Evolutionary conservation across 345 rosid species (phyloP).

Genomic region (Aegle marmelos): DNA sequence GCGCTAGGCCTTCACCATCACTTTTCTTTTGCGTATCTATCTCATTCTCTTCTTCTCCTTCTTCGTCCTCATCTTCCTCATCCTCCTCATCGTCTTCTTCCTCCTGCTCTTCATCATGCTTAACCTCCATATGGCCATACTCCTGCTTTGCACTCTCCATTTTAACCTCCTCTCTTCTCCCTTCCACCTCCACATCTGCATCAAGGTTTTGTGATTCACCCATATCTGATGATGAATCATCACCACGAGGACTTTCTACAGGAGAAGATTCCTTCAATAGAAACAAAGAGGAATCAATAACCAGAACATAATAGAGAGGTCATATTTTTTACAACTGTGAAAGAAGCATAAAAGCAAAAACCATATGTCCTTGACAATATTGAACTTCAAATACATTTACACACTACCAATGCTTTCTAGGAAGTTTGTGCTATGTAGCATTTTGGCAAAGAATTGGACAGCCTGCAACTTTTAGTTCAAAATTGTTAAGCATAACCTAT

Average conservation of each 20-base stretch:
- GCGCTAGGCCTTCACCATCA: slow-evolving; percentile 35
- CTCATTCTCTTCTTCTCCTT: slow-evolving; percentile 43
- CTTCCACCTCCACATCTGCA: slow-evolving; percentile 59
- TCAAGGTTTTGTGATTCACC: slow-evolving; percentile 62
- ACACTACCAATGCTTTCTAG: background rate
- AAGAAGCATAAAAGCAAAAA: background rate
- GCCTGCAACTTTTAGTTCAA: background rate
- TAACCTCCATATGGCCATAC: slow-evolving; percentile 33
- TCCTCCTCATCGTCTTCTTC: slow-evolving; percentile 38
- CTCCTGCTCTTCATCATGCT: slow-evolving; percentile 33
- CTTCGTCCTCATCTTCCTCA: slow-evolving; percentile 33
- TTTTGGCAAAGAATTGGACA: background rate
- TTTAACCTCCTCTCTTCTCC: slow-evolving; percentile 41
- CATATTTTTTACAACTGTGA: background rate
- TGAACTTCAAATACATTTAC: background rate
- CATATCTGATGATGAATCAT: slow-evolving; percentile 64
- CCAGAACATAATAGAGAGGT: background rate
- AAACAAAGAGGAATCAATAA: background rate
- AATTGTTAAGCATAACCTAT: background rate
- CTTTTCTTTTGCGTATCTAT: slow-evolving; percentile 38
- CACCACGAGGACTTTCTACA: slow-evolving; percentile 62
- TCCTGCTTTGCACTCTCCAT: slow-evolving; percentile 39
- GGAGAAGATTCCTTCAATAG: slow-evolving; percentile 57
- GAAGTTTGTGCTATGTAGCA: background rate
- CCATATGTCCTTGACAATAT: background rate